Conservation (phyloP, 2,329 filamentous ascomycete genomes). For the Hymenotorrendiella dingleyae region DNA sequence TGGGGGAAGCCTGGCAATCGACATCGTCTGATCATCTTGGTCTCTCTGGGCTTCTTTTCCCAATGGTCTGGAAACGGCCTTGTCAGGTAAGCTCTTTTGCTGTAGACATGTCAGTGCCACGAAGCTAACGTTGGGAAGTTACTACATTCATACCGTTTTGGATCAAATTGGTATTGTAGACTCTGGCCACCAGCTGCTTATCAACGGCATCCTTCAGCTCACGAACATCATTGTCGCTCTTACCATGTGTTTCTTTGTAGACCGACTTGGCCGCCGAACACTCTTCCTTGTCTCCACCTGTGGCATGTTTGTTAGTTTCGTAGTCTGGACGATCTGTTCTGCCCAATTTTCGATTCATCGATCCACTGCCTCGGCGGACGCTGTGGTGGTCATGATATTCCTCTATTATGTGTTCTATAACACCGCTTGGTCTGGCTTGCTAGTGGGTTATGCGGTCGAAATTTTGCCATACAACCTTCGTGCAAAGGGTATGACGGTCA, state of each 20-base stretch:
- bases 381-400: constrained; percentile 41
- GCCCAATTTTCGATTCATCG: constrained; percentile 16
- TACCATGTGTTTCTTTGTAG: constrained; percentile 27
- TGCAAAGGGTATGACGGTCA: constrained; percentile 34
- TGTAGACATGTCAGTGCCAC: not conserved
- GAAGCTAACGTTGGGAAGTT: constrained; percentile 18
- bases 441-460: constrained; percentile 24
- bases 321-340: constrained; percentile 26
- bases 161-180: constrained; percentile 34
- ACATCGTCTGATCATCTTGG: constrained; percentile 45
- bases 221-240: constrained; percentile 20
- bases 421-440: constrained; percentile 25
- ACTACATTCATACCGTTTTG: constrained; percentile 33
- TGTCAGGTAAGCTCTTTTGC: constrained; percentile 23
- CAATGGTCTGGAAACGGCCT: constrained; percentile 53
- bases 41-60: constrained; percentile 48
- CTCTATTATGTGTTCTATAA: constrained; percentile 41
- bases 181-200: constrained; percentile 31
- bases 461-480: constrained; percentile 26
- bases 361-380: constrained; percentile 16
- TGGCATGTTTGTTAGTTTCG: constrained; percentile 28
- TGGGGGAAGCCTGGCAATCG: constrained; percentile 47
- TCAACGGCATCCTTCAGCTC: constrained; percentile 30
- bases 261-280: constrained; percentile 25
- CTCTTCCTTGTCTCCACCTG: constrained; percentile 22